phyloP scores from a whole-genome alignment of 2,329 filamentous ascomycete species.

The Diaporthe caulivora region DNA sequence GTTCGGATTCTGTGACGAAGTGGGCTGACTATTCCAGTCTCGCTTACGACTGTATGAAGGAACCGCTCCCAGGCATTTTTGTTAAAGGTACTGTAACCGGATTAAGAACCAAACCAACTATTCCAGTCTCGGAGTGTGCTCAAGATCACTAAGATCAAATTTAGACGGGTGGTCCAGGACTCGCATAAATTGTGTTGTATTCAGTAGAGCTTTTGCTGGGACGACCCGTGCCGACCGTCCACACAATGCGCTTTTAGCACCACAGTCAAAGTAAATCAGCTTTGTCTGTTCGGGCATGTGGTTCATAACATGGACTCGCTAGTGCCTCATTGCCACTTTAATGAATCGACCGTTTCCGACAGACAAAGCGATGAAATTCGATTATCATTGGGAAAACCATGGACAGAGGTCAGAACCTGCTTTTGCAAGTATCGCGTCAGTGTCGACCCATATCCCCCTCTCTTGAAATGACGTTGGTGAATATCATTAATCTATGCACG shows the following conservation, averaged over 20 bases:
- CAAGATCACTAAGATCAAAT: too few species aligned
- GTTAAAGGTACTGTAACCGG: too few species aligned
- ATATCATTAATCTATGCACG: neutral
- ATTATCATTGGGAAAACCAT: neutral
- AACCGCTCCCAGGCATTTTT: too few species aligned
- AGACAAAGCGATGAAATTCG: neutral
- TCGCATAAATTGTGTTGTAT: neutral
- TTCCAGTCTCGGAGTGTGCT: too few species aligned
- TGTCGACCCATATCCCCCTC: neutral
- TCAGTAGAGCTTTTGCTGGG: neutral
- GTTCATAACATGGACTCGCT: neutral
- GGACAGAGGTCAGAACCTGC: neutral
- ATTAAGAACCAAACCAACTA: too few species aligned
- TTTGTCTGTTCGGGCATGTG: neutral
- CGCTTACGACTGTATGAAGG: too few species aligned
- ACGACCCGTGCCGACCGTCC: neutral
- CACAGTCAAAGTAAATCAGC: neutral
- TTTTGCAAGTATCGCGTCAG: neutral
- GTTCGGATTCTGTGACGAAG: neutral
- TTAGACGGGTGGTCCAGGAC: neutral
- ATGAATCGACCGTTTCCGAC: neutral
- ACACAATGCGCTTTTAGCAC: neutral
- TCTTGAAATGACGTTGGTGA: neutral
- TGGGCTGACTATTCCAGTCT: neutral
- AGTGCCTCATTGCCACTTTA: neutral